Evolutionary conservation across 768 basidiomycete species (phyloP).

Genomic region (Tylopilus rubrobrunneus): DNA sequence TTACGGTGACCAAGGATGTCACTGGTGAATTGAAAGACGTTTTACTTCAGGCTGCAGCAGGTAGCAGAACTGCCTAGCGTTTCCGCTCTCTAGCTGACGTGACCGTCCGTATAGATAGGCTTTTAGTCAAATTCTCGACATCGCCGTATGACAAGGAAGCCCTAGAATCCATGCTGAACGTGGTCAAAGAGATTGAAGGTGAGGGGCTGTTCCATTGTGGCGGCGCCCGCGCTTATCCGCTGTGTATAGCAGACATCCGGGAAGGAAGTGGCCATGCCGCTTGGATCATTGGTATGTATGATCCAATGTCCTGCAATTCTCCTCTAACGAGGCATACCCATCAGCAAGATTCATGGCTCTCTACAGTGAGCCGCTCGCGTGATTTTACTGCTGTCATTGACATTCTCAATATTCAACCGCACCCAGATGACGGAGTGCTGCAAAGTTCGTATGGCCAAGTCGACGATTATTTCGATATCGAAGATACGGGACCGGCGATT

Average conservation of each 20-base stretch:
- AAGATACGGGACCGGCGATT: slow-evolving; percentile 8
- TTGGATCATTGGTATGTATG: slow-evolving; percentile 25
- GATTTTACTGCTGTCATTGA: not conserved
- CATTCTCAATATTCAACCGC: not conserved
- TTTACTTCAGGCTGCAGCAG: slow-evolving; percentile 29
- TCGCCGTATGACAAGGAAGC: slow-evolving; percentile 24
- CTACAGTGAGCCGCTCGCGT: slow-evolving; percentile 19
- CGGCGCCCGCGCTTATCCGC: not conserved
- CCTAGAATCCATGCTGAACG: slow-evolving; percentile 24
- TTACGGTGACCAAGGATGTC: slow-evolving; percentile 17
- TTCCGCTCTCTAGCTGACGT: not conserved
- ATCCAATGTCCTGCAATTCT: not conserved
- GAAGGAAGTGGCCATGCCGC: slow-evolving; percentile 12
- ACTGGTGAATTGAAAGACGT: slow-evolving; percentile 19
- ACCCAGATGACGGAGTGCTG: slow-evolving; percentile 24
- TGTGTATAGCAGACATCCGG: slow-evolving; percentile 6
- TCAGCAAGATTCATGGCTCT: slow-evolving; percentile 30
- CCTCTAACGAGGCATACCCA: slow-evolving; percentile 1
- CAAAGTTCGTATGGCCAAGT: slow-evolving; percentile 29
- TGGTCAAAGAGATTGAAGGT: slow-evolving; percentile 30
- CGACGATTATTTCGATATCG: slow-evolving; percentile 32
- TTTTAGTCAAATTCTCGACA: slow-evolving; percentile 31
- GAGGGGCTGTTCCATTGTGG: not conserved
- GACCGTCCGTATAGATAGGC: slow-evolving; percentile 17
- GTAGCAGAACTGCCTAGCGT: not conserved